Evolutionary conservation across 1,284 basidiomycete species (phyloP), one percentile per base, ranked within the genome.

Genomic region (Fomitopsis betulina): DNA sequence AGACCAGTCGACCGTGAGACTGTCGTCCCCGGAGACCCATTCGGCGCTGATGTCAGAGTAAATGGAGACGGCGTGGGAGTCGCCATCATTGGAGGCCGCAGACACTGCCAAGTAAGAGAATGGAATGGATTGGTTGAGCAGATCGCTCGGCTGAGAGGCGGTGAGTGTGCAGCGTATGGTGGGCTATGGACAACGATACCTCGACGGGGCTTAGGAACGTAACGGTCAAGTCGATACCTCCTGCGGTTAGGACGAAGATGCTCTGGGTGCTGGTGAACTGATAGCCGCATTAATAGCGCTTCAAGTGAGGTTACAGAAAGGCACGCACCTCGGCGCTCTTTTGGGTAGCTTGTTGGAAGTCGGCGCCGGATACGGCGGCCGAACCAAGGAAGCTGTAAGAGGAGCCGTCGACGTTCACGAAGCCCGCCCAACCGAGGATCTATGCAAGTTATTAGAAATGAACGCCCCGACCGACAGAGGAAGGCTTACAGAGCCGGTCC

Each of bases 151-250:
- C 83, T 83, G 63, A 50, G 54, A 54, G 15, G 15, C 1, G 25
- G 19, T 27, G 45, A 30, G 12, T 12, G 10, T 15, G 10, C 13
- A 17, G 25, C n/a, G 6, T 9, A 3, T 7, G 6, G 12, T 15
- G 42, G 3, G 30, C 17, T 1, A 8, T 25, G 13, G 23, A 21
- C 9, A 5, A 15, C 17, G 10, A 2, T 17, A 84, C 84, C 75
- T 88, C 85, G 13, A 88, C 79, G n/a, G 85, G 85, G 63, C 81
- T 85, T n/a, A 85, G 70, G 65, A 86, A 87, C 8, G 75, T 83
- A 19, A 82, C 78, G 13, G 79, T 82, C n/a, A 87, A 62, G 61
- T 84, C 81, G n/a, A 88, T 73, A 17, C 80, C 79, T 6, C 86
- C 86, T 2, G 86, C 84, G 0, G 79, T 77, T 56, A 88, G 65